Evolutionary conservation across 441 rosid species (phyloP).

Genomic region (Iberis amara): DNA sequence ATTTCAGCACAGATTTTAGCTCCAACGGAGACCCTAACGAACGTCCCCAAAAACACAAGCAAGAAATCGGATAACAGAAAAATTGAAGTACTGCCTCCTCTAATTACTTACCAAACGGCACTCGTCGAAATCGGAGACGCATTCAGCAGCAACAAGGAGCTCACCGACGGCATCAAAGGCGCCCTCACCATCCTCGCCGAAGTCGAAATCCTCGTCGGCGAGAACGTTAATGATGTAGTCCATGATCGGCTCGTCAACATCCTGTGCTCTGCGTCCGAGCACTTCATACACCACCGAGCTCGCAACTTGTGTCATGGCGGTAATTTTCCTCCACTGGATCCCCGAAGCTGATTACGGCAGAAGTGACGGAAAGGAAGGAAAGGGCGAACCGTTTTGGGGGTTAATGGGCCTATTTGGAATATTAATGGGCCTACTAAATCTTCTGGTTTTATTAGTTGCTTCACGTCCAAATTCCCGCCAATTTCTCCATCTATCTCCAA

Average conservation of each 20-base stretch:
- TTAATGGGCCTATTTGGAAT: background rate
- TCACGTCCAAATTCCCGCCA: too few relatives aligned
- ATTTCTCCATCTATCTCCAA: too few relatives aligned
- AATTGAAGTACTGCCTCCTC: background rate
- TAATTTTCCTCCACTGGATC: background rate
- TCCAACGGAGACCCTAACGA: background rate
- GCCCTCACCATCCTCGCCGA: constrained; percentile 92
- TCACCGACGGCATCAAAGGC: constrained; percentile 85
- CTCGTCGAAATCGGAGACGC: constrained; percentile 72
- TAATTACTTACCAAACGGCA: constrained; percentile 53
- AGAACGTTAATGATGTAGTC: constrained; percentile 94
- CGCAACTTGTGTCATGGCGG: constrained; percentile 76
- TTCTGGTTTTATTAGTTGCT: too few relatives aligned
- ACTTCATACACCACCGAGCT: constrained; percentile 85
- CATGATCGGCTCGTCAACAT: constrained; percentile 86
- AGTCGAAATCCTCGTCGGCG: constrained; percentile 94
- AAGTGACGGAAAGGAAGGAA: background rate
- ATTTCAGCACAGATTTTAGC: background rate
- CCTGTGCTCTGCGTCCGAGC: constrained; percentile 60
- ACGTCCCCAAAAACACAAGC: background rate
- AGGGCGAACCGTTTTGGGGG: background rate
- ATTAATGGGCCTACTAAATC: background rate
- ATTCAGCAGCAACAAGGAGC: constrained; percentile 78
- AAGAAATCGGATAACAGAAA: background rate
- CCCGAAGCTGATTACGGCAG: background rate